Percentiles rank a stretch among this genome's conserved stretches.
phyloP scores from a whole-genome alignment of 2,329 filamentous ascomycete genomes.

The Microdochium bolleyi region DNA sequence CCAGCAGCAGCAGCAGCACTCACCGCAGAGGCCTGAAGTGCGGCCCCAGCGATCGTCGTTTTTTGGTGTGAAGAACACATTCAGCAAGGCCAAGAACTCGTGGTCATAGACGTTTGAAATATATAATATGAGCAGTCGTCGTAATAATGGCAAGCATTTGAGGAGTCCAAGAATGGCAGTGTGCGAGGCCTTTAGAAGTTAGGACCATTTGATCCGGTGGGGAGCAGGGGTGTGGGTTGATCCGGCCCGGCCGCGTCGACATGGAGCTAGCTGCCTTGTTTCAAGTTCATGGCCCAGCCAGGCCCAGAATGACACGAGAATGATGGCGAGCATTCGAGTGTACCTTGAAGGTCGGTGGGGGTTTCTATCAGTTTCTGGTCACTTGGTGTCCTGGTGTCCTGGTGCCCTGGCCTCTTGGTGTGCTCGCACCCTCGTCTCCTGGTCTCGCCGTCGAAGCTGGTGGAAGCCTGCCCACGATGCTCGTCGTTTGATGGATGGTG shows the following conservation, averaged over 20 bases:
- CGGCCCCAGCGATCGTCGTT: conserved; percentile 16
- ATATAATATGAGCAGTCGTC: too few relatives aligned
- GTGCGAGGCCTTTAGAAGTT: too few relatives aligned
- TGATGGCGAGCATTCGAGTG: background rate
- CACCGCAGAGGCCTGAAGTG: conserved; percentile 7
- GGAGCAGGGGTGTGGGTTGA: background rate
- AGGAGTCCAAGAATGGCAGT: too few relatives aligned
- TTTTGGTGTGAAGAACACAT: conserved; percentile 16
- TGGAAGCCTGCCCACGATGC: background rate
- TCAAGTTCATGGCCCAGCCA: too few relatives aligned
- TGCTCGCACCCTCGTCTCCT: too few relatives aligned
- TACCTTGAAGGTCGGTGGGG: background rate
- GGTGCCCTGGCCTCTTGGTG: too few relatives aligned
- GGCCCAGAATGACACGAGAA: background rate
- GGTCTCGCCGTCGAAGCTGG: background rate
- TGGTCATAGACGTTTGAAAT: background rate
- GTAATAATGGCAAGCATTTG: too few relatives aligned
- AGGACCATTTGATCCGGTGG: background rate
- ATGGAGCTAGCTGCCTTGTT: too few relatives aligned
- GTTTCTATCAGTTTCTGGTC: too few relatives aligned
- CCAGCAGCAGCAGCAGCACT: conserved; percentile 5
- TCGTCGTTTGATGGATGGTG: background rate
- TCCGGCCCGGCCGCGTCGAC: background rate
- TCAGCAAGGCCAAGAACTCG: conserved; percentile 11
- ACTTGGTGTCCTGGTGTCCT: too few relatives aligned